Conservation (phyloP, 108 stramenopile genomes). For the Nitzschia sp. region DNA sequence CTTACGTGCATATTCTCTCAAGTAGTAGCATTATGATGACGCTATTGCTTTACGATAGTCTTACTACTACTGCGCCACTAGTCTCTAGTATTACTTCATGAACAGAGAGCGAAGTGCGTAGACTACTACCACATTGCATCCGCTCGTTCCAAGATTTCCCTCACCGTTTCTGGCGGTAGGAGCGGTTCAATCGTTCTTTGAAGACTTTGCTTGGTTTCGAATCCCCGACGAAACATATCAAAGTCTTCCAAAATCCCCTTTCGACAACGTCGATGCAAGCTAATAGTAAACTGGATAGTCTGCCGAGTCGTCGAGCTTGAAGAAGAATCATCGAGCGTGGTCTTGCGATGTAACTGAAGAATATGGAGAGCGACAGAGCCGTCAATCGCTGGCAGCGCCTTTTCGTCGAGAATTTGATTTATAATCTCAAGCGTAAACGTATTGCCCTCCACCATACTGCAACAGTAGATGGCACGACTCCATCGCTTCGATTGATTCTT, state of each 20-base stretch:
- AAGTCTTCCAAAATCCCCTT: slow-evolving; percentile 19
- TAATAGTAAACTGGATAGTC: not conserved
- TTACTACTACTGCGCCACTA: no score
- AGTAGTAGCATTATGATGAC: no score
- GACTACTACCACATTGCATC: not conserved
- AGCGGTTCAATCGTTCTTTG: not conserved
- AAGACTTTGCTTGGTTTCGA: slow-evolving; percentile 11
- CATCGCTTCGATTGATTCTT: slow-evolving; percentile 16
- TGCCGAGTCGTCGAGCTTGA: slow-evolving; percentile 7
- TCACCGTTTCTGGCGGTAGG: not conserved
- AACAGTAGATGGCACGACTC: slow-evolving; percentile 31
- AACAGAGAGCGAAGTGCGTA: no score
- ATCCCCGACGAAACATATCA: slow-evolving; percentile 16
- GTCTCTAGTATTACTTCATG: no score
- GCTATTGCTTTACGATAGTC: no score
- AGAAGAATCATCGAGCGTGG: slow-evolving; percentile 2
- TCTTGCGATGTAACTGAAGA: not conserved
- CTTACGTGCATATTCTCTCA: no score
- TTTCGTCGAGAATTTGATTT: slow-evolving; percentile 11
- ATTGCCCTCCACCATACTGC: slow-evolving; percentile 15
- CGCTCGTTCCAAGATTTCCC: not conserved
- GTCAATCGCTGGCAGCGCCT: slow-evolving; percentile 31
- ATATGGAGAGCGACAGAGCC: slow-evolving; percentile 11
- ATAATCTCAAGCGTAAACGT: slow-evolving; percentile 17
- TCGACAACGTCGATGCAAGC: slow-evolving; percentile 24